A percentile compares a stretch with the other conserved stretches of the same genome.
Conservation (phyloP, 169 alveolate genomes). For the Perkinsus chesapeaki region DNA sequence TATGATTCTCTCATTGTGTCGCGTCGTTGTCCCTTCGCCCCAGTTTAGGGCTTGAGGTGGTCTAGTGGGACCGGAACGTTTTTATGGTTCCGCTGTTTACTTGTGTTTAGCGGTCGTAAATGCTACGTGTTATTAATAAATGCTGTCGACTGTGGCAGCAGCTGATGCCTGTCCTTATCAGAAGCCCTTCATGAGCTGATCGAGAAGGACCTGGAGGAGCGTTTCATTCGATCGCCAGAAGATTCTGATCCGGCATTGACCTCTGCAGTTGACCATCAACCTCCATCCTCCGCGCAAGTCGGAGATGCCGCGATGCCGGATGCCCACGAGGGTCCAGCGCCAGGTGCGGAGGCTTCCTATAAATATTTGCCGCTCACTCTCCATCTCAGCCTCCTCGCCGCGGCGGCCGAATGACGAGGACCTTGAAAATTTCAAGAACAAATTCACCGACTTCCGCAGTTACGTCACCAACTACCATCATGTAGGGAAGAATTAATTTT, state of each 20-base stretch:
- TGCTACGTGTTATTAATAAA: too few relatives aligned
- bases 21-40: too few relatives aligned
- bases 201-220: constrained; percentile 23
- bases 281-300: background rate
- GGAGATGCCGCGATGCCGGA: background rate
- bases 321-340: too few relatives aligned
- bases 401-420: background rate
- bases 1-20: too few relatives aligned
- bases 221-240: background rate
- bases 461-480: background rate
- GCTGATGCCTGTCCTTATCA: background rate
- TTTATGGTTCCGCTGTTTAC: too few relatives aligned
- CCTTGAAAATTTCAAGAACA: background rate
- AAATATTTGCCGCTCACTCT: background rate
- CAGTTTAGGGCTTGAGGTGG: too few relatives aligned
- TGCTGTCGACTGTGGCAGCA: too few relatives aligned
- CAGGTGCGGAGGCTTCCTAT: background rate
- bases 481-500: too few relatives aligned
- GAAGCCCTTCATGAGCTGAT: constrained; percentile 26
- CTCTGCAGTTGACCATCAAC: background rate
- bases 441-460: background rate
- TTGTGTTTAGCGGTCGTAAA: too few relatives aligned
- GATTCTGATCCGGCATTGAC: background rate
- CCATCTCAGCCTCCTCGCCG: background rate
- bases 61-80: too few relatives aligned